Evolutionary conservation across 2,329 filamentous ascomycete species (phyloP).

Genomic region (Apiospora aurea): DNA sequence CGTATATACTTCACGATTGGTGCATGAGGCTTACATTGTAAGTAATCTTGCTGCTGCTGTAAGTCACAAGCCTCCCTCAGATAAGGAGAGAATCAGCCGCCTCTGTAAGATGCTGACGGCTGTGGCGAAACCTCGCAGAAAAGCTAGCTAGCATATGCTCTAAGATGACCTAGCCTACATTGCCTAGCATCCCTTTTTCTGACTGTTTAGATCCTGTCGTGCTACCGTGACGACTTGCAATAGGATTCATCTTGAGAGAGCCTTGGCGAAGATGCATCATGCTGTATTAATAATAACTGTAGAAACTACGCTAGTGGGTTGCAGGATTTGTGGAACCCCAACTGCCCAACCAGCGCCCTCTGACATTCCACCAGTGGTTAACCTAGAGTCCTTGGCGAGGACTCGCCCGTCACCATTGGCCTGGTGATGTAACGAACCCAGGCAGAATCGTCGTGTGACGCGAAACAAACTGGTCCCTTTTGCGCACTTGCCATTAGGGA

Average conservation of each 20-base stretch:
- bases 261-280: slow-evolving; percentile 2
- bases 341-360: background rate
- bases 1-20: slow-evolving; percentile 12
- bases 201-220: background rate
- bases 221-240: background rate
- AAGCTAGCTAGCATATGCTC: background rate
- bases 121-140: background rate
- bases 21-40: slow-evolving; percentile 6
- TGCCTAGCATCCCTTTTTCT: background rate
- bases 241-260: background rate
- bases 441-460: background rate
- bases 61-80: background rate
- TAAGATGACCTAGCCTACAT: background rate
- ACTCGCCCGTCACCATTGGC: background rate
- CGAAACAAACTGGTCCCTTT: background rate
- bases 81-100: background rate
- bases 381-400: background rate
- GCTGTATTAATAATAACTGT: slow-evolving; percentile 20
- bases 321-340: slow-evolving; percentile 10
- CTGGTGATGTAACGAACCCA: background rate
- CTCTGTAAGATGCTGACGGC: slow-evolving; percentile 14
- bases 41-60: slow-evolving; percentile 4
- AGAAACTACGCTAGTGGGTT: slow-evolving; percentile 9
- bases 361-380: background rate
- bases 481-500: background rate